Percentiles rank a stretch among this genome's conserved stretches.
Conservation (phyloP, 148 eudicot species). For the Diospyros lotus region DNA sequence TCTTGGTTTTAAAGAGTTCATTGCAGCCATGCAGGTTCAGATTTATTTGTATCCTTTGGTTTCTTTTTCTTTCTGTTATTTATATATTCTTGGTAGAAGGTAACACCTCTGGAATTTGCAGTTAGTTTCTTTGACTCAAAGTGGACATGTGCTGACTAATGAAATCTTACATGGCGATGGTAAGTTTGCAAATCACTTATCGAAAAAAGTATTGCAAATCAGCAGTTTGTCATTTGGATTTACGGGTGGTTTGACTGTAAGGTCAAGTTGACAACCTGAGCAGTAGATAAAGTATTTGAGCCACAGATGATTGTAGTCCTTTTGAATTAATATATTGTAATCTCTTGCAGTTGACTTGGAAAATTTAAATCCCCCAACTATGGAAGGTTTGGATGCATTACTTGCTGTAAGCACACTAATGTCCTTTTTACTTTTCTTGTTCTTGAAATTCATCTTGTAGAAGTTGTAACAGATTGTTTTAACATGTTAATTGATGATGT, state of each 20-base stretch:
- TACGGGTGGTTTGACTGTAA: conserved; percentile 1
- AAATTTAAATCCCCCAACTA: conserved; percentile 56
- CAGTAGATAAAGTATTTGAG: not conserved
- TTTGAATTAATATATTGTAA: not conserved
- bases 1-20: conserved; percentile 79
- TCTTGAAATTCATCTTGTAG: conserved; percentile 5
- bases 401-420: conserved; percentile 46
- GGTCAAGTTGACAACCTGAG: not conserved
- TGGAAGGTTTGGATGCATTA: conserved; percentile 63
- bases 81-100: not conserved
- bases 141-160: conserved; percentile 52
- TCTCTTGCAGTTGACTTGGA: conserved; percentile 62
- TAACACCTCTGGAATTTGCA: conserved; percentile 21
- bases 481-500: conserved; percentile 17
- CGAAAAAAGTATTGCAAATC: not conserved
- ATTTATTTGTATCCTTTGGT: not conserved
- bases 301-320: not conserved
- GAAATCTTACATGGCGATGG: conserved; percentile 49
- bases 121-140: conserved; percentile 87
- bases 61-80: not conserved
- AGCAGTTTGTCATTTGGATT: not conserved
- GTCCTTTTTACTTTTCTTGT: not conserved
- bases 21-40: conserved; percentile 88
- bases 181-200: conserved; percentile 9
- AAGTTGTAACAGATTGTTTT: not conserved